Evolutionary conservation across 2,329 filamentous ascomycete genomes (phyloP).

Genomic region (Trichoderma sp.): DNA sequence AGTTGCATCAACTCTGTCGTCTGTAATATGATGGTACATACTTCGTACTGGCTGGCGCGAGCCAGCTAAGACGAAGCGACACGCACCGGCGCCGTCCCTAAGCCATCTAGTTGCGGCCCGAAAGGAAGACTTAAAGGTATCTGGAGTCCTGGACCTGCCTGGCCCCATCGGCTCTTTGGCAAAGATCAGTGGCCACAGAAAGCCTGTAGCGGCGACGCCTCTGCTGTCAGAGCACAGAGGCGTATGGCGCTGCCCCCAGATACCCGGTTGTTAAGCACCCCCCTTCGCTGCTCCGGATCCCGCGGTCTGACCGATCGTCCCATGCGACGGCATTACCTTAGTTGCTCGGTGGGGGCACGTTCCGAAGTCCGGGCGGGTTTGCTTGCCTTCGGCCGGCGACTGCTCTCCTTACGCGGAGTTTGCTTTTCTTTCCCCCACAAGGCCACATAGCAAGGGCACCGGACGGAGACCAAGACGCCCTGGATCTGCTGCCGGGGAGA

Average conservation of each 20-base stretch:
- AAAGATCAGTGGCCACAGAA: neutral
- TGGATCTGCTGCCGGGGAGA: neutral
- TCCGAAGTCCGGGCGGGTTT: neutral
- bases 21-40: neutral
- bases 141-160: neutral
- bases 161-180: neutral
- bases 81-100: neutral
- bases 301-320: neutral
- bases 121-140: neutral
- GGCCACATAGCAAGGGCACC: neutral
- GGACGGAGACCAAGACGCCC: neutral
- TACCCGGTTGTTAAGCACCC: conserved; percentile 18
- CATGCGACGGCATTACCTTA: conserved; percentile 6
- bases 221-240: neutral
- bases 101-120: conserved; percentile 1
- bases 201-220: neutral
- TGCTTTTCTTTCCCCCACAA: neutral
- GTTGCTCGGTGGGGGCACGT: conserved; percentile 4
- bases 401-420: neutral
- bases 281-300: conserved; percentile 9
- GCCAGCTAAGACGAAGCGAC: neutral
- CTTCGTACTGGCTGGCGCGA: neutral
- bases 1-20: neutral
- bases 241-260: conserved; percentile 10
- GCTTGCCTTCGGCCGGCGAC: conserved; percentile 1